phyloP scores from a whole-genome alignment of 2,329 filamentous ascomycete species.

The Aspergillus fijiensis region DNA sequence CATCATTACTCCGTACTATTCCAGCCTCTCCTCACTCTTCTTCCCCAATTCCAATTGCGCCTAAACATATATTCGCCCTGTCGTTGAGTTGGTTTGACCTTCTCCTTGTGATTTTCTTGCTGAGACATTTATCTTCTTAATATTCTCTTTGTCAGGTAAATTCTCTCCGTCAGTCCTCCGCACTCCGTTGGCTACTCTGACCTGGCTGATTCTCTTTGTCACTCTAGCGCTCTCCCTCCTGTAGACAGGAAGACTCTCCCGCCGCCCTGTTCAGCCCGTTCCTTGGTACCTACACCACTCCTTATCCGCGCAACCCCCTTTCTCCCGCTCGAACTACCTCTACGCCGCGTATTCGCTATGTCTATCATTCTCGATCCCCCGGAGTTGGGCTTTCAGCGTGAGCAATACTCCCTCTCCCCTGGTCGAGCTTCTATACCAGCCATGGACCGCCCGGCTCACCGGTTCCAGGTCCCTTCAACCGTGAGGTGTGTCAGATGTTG shows the following conservation, averaged over 20 bases:
- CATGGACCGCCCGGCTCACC: background rate
- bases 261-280: conserved; percentile 4
- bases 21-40: background rate
- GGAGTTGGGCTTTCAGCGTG: conserved; percentile 92
- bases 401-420: conserved; percentile 23
- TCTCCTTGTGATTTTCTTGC: background rate
- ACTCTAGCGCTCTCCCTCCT: conserved; percentile 1
- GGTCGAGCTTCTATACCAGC: background rate
- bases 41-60: conserved; percentile 5
- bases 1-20: background rate
- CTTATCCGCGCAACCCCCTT: conserved; percentile 8
- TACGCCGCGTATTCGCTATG: conserved; percentile 58
- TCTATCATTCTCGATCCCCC: conserved; percentile 89
- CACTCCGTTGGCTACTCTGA: background rate
- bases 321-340: conserved; percentile 19
- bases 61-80: conserved; percentile 3
- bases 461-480: conserved; percentile 60
- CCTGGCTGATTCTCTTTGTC: background rate
- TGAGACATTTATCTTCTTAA: background rate
- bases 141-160: background rate
- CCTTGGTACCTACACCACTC: conserved; percentile 11
- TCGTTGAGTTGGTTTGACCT: background rate
- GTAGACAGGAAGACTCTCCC: background rate
- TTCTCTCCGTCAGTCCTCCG: background rate
- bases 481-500: conserved; percentile 62